These are phyloP conservation scores for Stachybotrys elegans DNA, from an alignment of 2,329 filamentous ascomycete genomes.

Conservation along the genomic window DNA sequence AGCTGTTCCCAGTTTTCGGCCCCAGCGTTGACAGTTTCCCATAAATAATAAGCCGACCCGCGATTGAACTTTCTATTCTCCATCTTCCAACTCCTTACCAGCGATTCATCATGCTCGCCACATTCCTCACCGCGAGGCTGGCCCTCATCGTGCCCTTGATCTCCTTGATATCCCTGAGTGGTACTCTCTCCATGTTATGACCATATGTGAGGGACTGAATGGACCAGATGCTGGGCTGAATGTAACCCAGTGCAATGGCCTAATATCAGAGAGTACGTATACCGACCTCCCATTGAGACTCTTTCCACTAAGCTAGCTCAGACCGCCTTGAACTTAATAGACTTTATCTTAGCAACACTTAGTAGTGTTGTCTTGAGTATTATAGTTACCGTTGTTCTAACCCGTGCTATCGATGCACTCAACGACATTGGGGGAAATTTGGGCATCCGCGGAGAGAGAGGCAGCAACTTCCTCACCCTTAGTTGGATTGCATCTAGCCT, in stretches of 20 bases:
- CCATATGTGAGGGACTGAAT: background rate
- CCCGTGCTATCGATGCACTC: background rate
- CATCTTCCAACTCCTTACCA: too few species aligned
- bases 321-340: background rate
- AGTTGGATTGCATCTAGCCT: background rate
- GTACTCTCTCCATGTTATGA: background rate
- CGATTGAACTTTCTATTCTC: too few species aligned
- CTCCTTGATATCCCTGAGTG: background rate
- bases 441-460: background rate
- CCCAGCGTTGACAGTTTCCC: too few species aligned
- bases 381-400: background rate
- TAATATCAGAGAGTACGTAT: background rate
- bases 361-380: background rate
- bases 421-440: background rate
- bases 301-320: background rate
- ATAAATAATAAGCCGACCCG: too few species aligned
- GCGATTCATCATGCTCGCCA: background rate
- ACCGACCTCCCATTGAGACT: background rate
- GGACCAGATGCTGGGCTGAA: background rate
- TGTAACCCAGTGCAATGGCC: background rate
- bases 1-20: background rate
- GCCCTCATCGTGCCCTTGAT: background rate
- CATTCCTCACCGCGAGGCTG: background rate
- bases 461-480: background rate
- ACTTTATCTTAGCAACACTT: background rate